Base-by-base conservation (phyloP, 345 rosid species). In the Orychophragmus violaceus region DNA sequence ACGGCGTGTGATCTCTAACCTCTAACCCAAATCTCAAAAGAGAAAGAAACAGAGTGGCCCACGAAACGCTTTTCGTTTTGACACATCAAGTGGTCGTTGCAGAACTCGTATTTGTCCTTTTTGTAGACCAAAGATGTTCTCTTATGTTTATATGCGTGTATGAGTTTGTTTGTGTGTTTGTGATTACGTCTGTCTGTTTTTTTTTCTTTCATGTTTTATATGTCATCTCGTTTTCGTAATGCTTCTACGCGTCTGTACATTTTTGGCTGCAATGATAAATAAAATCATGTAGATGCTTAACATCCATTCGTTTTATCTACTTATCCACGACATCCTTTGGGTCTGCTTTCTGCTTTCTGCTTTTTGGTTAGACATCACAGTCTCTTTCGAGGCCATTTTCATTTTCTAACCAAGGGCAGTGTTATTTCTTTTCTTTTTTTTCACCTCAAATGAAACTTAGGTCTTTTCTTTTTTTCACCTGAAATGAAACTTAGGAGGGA, bases 1-100 rank as follows among this genome's bases (percentile, higher is more conserved):
- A 81, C 80, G 82, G 88, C 84, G 70, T 84, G 81, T 94, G 97
- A 94, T 64, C 66, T 76, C 39, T 76, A 66, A 94, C 60, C 70
- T 71, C 59, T 76, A 60, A 69, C 68, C 17, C 32, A 44, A 25
- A 4, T 52, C 75, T 22, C 17, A 13, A 25, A 5, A 36, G 11
- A 22, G 3, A 24, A 16, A n/a, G 32, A 33, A 23, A 21, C 67
- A 51, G 50, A 54, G 58, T 29, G 44, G 8, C 14, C 23, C 44
- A 39, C 25, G 50, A 25, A 44, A 42, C 50, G 61, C 0, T 28
- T 60, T 52, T 62, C 36, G 52, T 52, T 39, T 61, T 21, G 17
- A 44, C 57, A 4, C 13, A 36, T 22, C 30, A 45, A 55, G 33
- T 71, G 42, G 64, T 44, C 13, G 24, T 53, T 42, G 45, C 61